A percentile compares a stretch with the other conserved stretches of the same genome.
Evolutionary conservation across 495 filamentous ascomycete species (phyloP).

Genomic region (Penicillium soppii): DNA sequence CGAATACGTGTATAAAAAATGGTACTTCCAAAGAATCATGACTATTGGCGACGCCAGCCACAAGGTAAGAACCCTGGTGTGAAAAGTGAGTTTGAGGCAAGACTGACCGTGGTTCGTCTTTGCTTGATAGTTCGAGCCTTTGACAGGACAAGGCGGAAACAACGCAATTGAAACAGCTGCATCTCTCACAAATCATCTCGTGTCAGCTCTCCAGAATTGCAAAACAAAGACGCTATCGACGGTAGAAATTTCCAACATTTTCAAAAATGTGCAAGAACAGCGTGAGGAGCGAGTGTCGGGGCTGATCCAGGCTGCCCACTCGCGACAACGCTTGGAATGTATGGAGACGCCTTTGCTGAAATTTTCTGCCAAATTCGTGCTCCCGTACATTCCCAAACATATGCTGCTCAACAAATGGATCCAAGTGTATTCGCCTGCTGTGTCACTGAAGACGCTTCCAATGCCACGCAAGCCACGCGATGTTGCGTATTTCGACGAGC

Average conservation of each 20-base stretch:
- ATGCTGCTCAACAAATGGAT: constrained; percentile 1
- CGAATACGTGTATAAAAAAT: constrained; percentile 25
- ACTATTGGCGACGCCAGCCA: constrained; percentile 28
- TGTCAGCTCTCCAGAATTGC: background rate
- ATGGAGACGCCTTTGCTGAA: constrained; percentile 16
- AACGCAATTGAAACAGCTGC: constrained; percentile 42
- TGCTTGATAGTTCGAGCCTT: constrained; percentile 15
- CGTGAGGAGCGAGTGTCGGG: constrained; percentile 9
- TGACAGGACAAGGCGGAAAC: constrained; percentile 34
- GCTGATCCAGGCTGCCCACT: constrained; percentile 14
- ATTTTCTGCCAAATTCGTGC: constrained; percentile 4
- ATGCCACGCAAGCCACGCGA: constrained; percentile 1
- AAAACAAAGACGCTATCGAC: background rate
- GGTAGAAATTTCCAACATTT: constrained; percentile 8
- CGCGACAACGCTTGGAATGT: constrained; percentile 17
- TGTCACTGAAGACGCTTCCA: constrained; percentile 18
- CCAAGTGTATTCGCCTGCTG: constrained; percentile 3
- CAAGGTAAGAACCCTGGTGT: constrained; percentile 15
- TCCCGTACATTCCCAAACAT: constrained; percentile 5
- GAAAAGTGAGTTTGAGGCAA: background rate
- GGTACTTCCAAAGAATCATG: constrained; percentile 23
- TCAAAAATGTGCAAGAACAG: constrained; percentile 14
- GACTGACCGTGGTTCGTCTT: background rate
- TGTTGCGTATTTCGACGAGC: constrained; percentile 15
- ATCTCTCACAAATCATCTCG: constrained; percentile 30